These are phyloP conservation scores for Arctium minus DNA, from an alignment of 129 eudicot genomes.

Conservation along the genomic window DNA sequence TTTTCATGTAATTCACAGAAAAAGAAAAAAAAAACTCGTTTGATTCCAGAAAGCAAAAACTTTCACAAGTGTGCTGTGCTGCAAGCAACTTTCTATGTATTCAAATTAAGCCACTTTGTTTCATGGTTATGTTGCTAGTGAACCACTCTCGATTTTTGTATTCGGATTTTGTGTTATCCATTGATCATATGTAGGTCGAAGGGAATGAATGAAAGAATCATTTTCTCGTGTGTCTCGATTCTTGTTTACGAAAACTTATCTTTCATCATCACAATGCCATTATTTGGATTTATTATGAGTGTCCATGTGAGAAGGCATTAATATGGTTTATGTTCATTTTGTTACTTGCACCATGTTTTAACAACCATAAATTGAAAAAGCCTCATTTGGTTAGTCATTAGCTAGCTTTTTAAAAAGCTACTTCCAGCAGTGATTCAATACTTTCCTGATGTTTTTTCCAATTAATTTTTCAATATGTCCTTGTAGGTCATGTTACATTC, in stretches of 20 bases:
- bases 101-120: not conserved
- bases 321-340: not conserved
- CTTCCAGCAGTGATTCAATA: not conserved
- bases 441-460: not conserved
- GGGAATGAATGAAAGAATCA: not conserved
- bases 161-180: not conserved
- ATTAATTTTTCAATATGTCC: not conserved
- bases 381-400: not conserved
- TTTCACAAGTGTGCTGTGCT: not conserved
- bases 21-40: not conserved
- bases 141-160: not conserved
- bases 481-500: not conserved
- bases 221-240: slow-evolving; percentile 2
- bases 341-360: not conserved
- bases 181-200: slow-evolving; percentile 7
- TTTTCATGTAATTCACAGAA: not conserved
- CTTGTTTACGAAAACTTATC: not conserved
- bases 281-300: not conserved
- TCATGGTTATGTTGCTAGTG: not conserved
- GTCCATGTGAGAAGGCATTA: not conserved
- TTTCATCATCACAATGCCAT: not conserved
- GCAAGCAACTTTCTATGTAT: not conserved
- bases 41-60: not conserved
- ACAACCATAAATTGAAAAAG: not conserved
- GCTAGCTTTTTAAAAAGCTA: not conserved